Conservation (phyloP, 768 basidiomycete genomes). For the Rhodotorula taiwanensis region DNA sequence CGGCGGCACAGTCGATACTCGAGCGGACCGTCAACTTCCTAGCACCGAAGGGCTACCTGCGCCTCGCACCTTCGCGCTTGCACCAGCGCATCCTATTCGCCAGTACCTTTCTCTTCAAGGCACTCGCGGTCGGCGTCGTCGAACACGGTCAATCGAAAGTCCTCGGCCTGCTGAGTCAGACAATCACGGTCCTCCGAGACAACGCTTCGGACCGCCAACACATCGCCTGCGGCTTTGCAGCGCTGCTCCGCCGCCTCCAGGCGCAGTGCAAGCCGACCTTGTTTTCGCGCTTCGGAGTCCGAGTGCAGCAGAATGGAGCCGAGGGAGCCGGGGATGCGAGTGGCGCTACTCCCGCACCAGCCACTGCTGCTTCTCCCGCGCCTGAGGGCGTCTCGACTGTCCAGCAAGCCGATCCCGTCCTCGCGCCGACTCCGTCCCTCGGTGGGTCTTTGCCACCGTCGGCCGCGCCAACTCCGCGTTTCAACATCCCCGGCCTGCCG, state of each 20-base stretch:
- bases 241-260: slow-evolving; percentile 26
- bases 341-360: background rate
- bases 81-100: slow-evolving; percentile 35
- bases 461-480: background rate
- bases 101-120: slow-evolving; percentile 34
- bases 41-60: slow-evolving; percentile 27
- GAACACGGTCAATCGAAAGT: slow-evolving; percentile 32
- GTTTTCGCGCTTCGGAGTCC: slow-evolving; percentile 27
- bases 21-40: slow-evolving; percentile 30
- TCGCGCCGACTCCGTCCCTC: background rate
- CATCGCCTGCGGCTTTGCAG: slow-evolving; percentile 27
- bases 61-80: slow-evolving; percentile 25
- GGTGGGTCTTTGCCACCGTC: background rate
- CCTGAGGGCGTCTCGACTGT: background rate
- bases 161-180: slow-evolving; percentile 21
- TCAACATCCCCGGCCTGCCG: too few relatives aligned
- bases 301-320: background rate
- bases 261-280: slow-evolving; percentile 33
- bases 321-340: background rate
- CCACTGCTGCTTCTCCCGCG: background rate
- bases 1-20: slow-evolving; percentile 34
- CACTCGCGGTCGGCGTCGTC: slow-evolving; percentile 34
- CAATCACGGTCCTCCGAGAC: slow-evolving; percentile 21
- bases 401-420: background rate
- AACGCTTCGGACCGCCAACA: slow-evolving; percentile 27